Evolutionary conservation across 495 filamentous ascomycete genomes (phyloP).

Genomic region (Penicillium fimorum): DNA sequence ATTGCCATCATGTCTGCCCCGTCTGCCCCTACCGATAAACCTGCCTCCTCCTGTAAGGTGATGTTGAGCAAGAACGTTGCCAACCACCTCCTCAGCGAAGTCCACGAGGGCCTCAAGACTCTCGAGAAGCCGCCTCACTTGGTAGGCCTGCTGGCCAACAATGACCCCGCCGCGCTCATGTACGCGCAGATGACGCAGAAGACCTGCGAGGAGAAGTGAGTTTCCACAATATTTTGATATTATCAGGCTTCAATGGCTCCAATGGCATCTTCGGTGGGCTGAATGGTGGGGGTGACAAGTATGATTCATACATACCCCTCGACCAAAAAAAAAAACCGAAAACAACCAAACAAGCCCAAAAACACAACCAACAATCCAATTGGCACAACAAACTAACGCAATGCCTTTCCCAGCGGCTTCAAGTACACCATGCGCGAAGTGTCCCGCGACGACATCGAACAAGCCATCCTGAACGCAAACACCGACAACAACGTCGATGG

Average conservation of each 20-base stretch:
- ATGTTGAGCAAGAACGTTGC: constrained; percentile 82
- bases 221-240: constrained; percentile 22
- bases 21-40: constrained; percentile 34
- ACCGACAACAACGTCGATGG: constrained; percentile 74
- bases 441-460: constrained; percentile 83
- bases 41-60: constrained; percentile 77
- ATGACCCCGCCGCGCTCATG: constrained; percentile 83
- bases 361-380: neutral
- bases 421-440: constrained; percentile 78
- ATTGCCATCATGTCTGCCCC: constrained; percentile 35
- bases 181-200: constrained; percentile 98
- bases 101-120: constrained; percentile 65
- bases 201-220: constrained; percentile 92
- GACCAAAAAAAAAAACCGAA: neutral
- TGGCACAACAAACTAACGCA: constrained; percentile 11
- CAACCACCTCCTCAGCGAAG: constrained; percentile 73
- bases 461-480: constrained; percentile 80
- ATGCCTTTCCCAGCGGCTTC: constrained; percentile 65
- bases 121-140: constrained; percentile 71
- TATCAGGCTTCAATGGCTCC: constrained; percentile 18
- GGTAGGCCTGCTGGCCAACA: constrained; percentile 88
- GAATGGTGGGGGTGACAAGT: constrained; percentile 16
- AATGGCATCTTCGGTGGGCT: neutral
- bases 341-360: neutral
- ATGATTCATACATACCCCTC: constrained; percentile 33